Percentiles rank a stretch among this genome's conserved stretches.
Conservation (phyloP, 768 basidiomycete species). For the Macrocybe gigantea region DNA sequence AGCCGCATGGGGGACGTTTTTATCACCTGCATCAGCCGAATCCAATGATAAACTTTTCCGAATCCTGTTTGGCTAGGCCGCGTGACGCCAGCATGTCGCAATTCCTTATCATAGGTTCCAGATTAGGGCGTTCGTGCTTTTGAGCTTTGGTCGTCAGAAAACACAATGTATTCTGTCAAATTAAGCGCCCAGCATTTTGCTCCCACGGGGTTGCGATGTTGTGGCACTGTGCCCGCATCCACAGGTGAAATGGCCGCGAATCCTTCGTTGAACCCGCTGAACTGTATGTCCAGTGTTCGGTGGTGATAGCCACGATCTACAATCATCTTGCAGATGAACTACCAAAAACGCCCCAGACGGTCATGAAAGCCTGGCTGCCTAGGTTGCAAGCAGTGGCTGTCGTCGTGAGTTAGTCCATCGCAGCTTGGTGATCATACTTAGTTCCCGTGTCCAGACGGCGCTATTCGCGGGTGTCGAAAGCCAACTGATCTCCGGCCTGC, state of each 20-base stretch:
- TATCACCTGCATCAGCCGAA: too few relatives aligned
- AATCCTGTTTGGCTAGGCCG: too few relatives aligned
- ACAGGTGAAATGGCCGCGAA: slow-evolving; percentile 1
- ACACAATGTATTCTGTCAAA: too few relatives aligned
- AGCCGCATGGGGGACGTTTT: too few relatives aligned
- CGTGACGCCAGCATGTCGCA: too few relatives aligned
- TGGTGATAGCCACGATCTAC: neutral
- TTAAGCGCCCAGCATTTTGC: too few relatives aligned
- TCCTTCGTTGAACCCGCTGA: neutral
- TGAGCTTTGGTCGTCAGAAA: too few relatives aligned
- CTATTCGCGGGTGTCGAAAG: slow-evolving; percentile 14
- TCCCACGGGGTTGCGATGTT: slow-evolving; percentile 3
- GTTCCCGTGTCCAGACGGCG: slow-evolving; percentile 8
- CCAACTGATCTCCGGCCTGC: slow-evolving; percentile 12
- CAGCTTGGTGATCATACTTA: neutral
- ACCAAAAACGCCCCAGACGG: slow-evolving; percentile 12
- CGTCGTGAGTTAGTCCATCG: slow-evolving; percentile 5
- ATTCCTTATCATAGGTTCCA: too few relatives aligned
- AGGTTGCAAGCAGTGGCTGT: slow-evolving; percentile 14
- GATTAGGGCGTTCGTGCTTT: too few relatives aligned
- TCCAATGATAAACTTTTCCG: too few relatives aligned
- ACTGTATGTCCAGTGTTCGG: neutral
- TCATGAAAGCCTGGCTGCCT: slow-evolving; percentile 16
- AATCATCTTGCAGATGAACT: slow-evolving; percentile 10
- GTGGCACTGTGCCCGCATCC: slow-evolving; percentile 5